These are phyloP conservation scores for Fusarium napiforme DNA, from an alignment of 2,329 filamentous ascomycete species.

Conservation along the genomic window DNA sequence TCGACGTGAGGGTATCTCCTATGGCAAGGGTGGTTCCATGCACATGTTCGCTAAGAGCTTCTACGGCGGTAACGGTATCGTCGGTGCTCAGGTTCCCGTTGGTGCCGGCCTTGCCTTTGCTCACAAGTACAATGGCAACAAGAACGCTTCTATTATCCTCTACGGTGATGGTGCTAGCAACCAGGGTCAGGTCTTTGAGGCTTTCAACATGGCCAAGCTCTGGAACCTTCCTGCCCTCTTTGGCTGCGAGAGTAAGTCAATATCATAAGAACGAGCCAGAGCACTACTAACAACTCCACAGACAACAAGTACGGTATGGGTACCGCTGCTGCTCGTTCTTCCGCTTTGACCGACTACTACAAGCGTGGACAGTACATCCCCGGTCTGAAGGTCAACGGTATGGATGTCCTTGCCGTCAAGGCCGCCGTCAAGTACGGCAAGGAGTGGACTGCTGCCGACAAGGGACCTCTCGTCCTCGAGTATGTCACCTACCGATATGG, in stretches of 20 bases:
- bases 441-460: slow-evolving; percentile 82
- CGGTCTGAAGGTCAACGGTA: slow-evolving; percentile 98
- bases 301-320: slow-evolving; percentile 99
- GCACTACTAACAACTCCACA: slow-evolving; percentile 51
- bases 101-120: slow-evolving; percentile 97
- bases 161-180: slow-evolving; percentile 99
- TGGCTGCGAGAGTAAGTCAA: slow-evolving; percentile 90
- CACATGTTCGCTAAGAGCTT: slow-evolving; percentile 99
- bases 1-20: slow-evolving; percentile 94
- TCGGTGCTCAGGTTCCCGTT: slow-evolving; percentile 97
- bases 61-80: slow-evolving; percentile 99
- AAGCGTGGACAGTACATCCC: slow-evolving; percentile 99
- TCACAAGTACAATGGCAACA: slow-evolving; percentile 90
- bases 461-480: slow-evolving; percentile 95
- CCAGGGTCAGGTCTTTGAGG: slow-evolving; percentile 99
- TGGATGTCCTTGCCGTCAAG: slow-evolving; percentile 98
- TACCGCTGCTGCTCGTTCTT: slow-evolving; percentile 92
- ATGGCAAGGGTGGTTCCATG: slow-evolving; percentile 99
- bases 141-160: slow-evolving; percentile 87
- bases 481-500: slow-evolving; percentile 99
- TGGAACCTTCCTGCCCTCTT: slow-evolving; percentile 97
- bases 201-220: slow-evolving; percentile 99
- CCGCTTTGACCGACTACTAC: slow-evolving; percentile 99
- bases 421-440: slow-evolving; percentile 94
- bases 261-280: background rate